These are phyloP conservation scores for Tremella yokohamensis DNA, from an alignment of 768 basidiomycete species.

Conservation along the genomic window DNA sequence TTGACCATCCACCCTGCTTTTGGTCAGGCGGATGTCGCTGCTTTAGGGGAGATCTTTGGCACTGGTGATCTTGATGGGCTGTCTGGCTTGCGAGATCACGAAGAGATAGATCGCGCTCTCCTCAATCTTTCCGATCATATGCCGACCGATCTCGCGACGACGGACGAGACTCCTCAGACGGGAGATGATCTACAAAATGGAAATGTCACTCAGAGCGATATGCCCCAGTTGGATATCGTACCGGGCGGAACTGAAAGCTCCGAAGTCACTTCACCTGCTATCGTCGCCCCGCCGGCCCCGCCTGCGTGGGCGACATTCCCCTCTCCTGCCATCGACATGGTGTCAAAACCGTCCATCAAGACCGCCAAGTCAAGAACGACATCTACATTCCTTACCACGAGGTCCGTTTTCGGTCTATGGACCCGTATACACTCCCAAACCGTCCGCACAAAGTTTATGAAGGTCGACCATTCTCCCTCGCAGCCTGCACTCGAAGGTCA, in stretches of 20 bases:
- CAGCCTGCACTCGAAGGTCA: neutral
- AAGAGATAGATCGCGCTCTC: neutral
- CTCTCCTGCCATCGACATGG: constrained; percentile 87
- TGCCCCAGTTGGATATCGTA: constrained; percentile 2
- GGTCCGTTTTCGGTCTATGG: constrained; percentile 86
- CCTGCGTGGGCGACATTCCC: constrained; percentile 79
- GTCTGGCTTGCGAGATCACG: constrained; percentile 1
- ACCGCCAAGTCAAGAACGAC: constrained; percentile 85
- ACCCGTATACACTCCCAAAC: constrained; percentile 96
- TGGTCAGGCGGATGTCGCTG: neutral
- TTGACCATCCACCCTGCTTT: neutral
- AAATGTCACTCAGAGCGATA: neutral
- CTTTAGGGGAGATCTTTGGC: constrained; percentile 1
- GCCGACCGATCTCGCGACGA: neutral
- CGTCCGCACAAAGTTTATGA: constrained; percentile 96
- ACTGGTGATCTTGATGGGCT: neutral
- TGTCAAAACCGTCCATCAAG: constrained; percentile 87
- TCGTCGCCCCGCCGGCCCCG: neutral
- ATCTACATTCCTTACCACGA: constrained; percentile 85
- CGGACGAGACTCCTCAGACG: neutral
- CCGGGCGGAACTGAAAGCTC: neutral
- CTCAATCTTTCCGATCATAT: neutral
- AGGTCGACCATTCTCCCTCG: constrained; percentile 61
- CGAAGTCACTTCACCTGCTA: neutral
- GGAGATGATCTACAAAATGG: neutral